Percentiles rank a stretch among this genome's conserved stretches.
Evolutionary conservation across 139 green algal genomes (phyloP).

Genomic region (Astrephomene gubernaculifera): DNA sequence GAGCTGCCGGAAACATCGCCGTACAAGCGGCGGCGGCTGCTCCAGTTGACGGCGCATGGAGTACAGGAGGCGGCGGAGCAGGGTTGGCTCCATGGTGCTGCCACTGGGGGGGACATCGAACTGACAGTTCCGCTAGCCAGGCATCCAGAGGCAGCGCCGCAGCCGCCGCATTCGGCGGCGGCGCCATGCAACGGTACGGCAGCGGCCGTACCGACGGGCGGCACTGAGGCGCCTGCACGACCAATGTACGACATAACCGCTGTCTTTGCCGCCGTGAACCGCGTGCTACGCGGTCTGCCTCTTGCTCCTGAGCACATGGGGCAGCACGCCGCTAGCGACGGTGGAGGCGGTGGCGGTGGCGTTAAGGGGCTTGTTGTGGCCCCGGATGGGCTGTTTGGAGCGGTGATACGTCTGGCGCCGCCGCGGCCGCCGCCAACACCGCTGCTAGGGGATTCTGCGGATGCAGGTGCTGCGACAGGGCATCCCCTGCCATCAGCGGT

Average conservation of each 20-base stretch:
- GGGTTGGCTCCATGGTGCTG: not conserved
- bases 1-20: not conserved
- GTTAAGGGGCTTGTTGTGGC: not conserved
- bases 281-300: slow-evolving; percentile 12
- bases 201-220: too few species aligned
- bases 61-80: not conserved
- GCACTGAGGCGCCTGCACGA: not conserved
- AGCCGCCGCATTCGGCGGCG: not conserved
- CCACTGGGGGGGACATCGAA: not conserved
- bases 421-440: not conserved
- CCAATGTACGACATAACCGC: not conserved
- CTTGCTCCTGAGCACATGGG: not conserved
- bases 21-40: slow-evolving; percentile 11
- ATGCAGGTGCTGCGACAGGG: not conserved
- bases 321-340: not conserved
- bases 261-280: not conserved
- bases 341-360: not conserved
- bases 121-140: not conserved
- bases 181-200: not conserved
- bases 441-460: not conserved
- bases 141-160: not conserved
- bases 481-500: too few species aligned
- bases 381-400: not conserved
- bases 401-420: not conserved
- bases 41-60: not conserved